phyloP scores from a whole-genome alignment of 2,329 filamentous ascomycete genomes.

The Pseudogymnoascus verrucosus region DNA sequence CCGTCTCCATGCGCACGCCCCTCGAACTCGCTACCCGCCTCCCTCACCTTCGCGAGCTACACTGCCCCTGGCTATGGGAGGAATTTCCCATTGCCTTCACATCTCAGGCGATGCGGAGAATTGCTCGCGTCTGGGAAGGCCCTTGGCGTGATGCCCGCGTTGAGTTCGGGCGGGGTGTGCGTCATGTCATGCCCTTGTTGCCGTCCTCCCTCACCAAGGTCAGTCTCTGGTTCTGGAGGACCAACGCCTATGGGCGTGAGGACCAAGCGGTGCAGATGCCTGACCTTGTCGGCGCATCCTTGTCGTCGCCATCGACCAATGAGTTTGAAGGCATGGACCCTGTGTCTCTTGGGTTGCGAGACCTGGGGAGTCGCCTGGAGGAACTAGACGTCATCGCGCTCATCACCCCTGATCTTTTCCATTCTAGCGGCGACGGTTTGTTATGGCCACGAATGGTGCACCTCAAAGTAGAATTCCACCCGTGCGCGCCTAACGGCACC shows the following conservation, averaged over 20 bases:
- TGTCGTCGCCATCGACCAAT: not conserved
- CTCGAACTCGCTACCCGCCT: constrained; percentile 15
- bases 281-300: constrained; percentile 14
- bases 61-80: constrained; percentile 21
- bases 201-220: constrained; percentile 14
- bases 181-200: constrained; percentile 10
- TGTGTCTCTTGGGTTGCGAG: constrained; percentile 18
- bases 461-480: constrained; percentile 19
- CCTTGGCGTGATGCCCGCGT: constrained; percentile 19
- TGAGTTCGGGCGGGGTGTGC: constrained; percentile 17
- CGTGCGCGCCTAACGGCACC: constrained; percentile 16
- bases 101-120: constrained; percentile 13
- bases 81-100: constrained; percentile 15
- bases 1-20: constrained; percentile 13
- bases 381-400: constrained; percentile 18
- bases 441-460: constrained; percentile 16
- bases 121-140: constrained; percentile 16
- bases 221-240: constrained; percentile 19
- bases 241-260: not conserved
- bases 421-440: constrained; percentile 10
- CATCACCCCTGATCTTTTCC: constrained; percentile 18
- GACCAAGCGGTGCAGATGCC: constrained; percentile 17
- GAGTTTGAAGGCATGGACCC: constrained; percentile 14
- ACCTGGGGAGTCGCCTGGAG: constrained; percentile 17
- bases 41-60: constrained; percentile 15